Percentiles rank a stretch among this genome's conserved stretches.
These are phyloP conservation scores for Dryadomyces quercus-mongolicae DNA, from an alignment of 2,329 filamentous ascomycete species.

Conservation along the genomic window DNA sequence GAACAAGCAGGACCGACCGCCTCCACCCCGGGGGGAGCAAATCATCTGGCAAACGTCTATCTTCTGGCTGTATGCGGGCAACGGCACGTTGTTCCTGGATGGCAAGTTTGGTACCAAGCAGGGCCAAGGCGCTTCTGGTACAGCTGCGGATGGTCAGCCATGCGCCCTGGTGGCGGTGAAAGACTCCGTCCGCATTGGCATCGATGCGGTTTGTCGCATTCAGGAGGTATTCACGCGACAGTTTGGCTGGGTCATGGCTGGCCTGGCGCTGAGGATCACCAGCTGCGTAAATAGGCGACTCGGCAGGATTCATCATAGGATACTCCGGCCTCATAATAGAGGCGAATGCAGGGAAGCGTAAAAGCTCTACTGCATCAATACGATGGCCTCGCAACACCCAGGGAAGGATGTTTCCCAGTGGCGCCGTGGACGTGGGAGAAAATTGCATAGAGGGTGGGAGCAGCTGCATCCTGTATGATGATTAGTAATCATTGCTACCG, in stretches of 20 bases:
- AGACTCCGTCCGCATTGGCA: slow-evolving; percentile 3
- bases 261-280: background rate
- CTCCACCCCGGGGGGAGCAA: background rate
- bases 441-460: slow-evolving; percentile 6
- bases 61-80: background rate
- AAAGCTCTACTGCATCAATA: slow-evolving; percentile 4
- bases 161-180: slow-evolving; percentile 8
- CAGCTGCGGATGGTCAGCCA: slow-evolving; percentile 7
- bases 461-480: background rate
- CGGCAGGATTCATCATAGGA: background rate
- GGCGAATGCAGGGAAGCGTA: slow-evolving; percentile 5
- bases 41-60: background rate
- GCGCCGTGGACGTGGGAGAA: background rate
- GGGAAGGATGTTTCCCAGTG: slow-evolving; percentile 1
- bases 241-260: background rate
- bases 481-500: background rate
- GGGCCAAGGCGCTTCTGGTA: slow-evolving; percentile 2
- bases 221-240: slow-evolving; percentile 1
- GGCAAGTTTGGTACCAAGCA: slow-evolving; percentile 1
- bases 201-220: slow-evolving; percentile 7
- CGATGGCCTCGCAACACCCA: slow-evolving; percentile 6
- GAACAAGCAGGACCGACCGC: background rate
- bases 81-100: background rate
- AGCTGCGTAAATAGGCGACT: background rate
- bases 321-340: background rate